These are phyloP conservation scores for Neonectria neomacrospora DNA, from an alignment of 2,329 filamentous ascomycete genomes.

Conservation along the genomic window DNA sequence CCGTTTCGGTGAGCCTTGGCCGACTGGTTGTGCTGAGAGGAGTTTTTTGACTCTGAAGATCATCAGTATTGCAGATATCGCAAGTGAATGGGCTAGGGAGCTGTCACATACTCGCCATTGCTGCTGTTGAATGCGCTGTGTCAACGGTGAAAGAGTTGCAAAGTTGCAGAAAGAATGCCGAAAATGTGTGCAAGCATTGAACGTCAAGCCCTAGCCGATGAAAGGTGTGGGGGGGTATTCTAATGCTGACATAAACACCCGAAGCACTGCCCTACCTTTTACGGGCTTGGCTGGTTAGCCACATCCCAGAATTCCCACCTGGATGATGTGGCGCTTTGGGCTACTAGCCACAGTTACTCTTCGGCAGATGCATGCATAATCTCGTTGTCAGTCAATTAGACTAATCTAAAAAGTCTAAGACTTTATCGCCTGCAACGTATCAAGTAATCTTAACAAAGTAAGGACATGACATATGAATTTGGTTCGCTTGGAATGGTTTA, in stretches of 20 bases:
- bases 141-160: conserved; percentile 43
- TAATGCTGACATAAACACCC: conserved; percentile 35
- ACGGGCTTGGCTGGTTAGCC: no score
- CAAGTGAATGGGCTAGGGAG: neutral
- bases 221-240: conserved; percentile 26
- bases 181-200: conserved; percentile 46
- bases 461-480: neutral
- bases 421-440: neutral
- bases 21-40: conserved; percentile 98
- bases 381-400: no score
- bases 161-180: conserved; percentile 42
- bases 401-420: neutral
- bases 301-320: neutral
- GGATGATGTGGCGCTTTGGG: neutral
- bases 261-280: conserved; percentile 7
- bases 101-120: conserved; percentile 55
- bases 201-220: conserved; percentile 44
- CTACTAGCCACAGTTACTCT: neutral
- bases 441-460: neutral
- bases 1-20: conserved; percentile 99
- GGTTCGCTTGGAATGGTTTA: neutral
- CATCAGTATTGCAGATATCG: conserved; percentile 32
- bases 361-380: neutral
- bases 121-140: conserved; percentile 48
- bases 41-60: conserved; percentile 95